Percentiles rank a stretch among this genome's conserved stretches.
Evolutionary conservation across 768 basidiomycete species (phyloP).

Genomic region (Phlegmacium glaucopus): DNA sequence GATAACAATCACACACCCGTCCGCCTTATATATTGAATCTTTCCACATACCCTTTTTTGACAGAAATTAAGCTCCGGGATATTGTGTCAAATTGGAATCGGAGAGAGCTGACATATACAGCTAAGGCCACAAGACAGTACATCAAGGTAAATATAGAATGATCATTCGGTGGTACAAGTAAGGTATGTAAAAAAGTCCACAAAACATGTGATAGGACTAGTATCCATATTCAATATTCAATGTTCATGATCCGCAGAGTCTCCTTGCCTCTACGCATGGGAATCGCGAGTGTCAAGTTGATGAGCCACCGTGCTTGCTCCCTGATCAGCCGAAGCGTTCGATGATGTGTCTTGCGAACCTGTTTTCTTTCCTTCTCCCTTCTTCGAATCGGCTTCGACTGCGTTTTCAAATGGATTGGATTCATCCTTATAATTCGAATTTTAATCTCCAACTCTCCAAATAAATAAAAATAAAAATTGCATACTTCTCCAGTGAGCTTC

Average conservation of each 20-base stretch:
- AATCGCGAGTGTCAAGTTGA: slow-evolving; percentile 19
- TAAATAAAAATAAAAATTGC: neutral
- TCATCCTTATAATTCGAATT: slow-evolving; percentile 14
- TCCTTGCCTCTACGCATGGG: slow-evolving; percentile 21
- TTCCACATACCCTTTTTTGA: too few relatives aligned
- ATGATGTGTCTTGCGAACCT: neutral
- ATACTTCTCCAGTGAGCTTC: slow-evolving; percentile 22
- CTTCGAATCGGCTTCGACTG: slow-evolving; percentile 3
- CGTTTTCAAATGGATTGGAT: slow-evolving; percentile 19
- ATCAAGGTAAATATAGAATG: too few relatives aligned
- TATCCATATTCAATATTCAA: too few relatives aligned
- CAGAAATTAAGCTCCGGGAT: too few relatives aligned
- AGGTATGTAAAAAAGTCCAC: too few relatives aligned
- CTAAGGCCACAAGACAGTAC: too few relatives aligned
- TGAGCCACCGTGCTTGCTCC: slow-evolving; percentile 16
- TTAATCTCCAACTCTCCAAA: neutral
- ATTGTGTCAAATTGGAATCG: too few relatives aligned
- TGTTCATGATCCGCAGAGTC: slow-evolving; percentile 11
- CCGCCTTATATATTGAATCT: too few relatives aligned
- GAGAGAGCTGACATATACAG: too few relatives aligned
- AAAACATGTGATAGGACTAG: too few relatives aligned
- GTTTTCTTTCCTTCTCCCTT: neutral
- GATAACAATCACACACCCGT: too few relatives aligned
- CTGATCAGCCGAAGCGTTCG: slow-evolving; percentile 1
- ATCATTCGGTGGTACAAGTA: too few relatives aligned